Conservation (phyloP, 441 rosid species). For the Aquilaria agallochum region DNA sequence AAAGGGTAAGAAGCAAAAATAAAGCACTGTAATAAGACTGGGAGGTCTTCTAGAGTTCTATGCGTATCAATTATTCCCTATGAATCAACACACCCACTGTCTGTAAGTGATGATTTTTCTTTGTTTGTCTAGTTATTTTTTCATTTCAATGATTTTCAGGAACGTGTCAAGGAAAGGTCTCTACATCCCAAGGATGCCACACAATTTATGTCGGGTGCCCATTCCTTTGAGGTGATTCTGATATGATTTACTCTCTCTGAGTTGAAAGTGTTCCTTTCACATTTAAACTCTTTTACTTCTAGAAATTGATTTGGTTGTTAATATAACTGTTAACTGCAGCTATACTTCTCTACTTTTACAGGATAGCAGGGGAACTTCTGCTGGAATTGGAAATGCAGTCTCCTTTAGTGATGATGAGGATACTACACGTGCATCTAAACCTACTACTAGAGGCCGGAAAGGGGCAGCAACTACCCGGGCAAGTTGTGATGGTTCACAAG, state of each 20-base stretch:
- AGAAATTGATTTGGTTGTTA: constrained; percentile 5
- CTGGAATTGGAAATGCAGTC: constrained; percentile 50
- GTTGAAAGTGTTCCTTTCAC: neutral
- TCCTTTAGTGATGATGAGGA: constrained; percentile 97
- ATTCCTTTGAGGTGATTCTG: constrained; percentile 53
- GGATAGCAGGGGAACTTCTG: constrained; percentile 49
- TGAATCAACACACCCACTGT: too few species aligned
- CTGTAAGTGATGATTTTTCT: too few species aligned
- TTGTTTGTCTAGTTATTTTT: neutral
- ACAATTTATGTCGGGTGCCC: constrained; percentile 42
- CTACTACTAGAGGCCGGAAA: constrained; percentile 56
- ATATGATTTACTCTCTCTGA: constrained; percentile 11
- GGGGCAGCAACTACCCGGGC: constrained; percentile 49
- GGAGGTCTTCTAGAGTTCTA: too few species aligned
- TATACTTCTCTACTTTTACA: constrained; percentile 30
- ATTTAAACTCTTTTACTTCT: constrained; percentile 11
- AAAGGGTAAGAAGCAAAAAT: too few species aligned
- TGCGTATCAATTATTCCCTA: too few species aligned
- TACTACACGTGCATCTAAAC: constrained; percentile 41
- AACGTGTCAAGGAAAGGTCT: constrained; percentile 84
- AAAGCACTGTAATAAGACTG: too few species aligned
- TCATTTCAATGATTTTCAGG: constrained; percentile 37
- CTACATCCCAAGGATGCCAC: constrained; percentile 50
- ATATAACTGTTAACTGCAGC: constrained; percentile 7
- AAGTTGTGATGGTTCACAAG: constrained; percentile 32